Evolutionary conservation across 345 rosid genomes (phyloP).

Genomic region (Theobroma cacao): DNA sequence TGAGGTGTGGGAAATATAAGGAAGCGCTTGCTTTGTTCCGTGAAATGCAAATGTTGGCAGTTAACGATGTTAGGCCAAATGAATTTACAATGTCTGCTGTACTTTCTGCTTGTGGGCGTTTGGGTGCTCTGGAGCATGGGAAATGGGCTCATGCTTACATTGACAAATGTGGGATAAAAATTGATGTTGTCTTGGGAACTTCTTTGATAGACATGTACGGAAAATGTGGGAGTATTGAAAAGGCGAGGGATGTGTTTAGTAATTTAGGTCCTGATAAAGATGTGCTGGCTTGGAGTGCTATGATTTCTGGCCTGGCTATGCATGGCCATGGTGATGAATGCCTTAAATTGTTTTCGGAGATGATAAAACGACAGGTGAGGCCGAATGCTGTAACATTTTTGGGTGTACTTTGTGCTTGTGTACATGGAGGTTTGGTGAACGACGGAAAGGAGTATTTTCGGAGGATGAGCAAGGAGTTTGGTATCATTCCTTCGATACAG

Average conservation of each 20-base stretch:
- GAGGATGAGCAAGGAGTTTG: conserved; percentile 36
- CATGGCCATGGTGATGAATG: conserved; percentile 34
- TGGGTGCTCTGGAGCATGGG: conserved; percentile 51
- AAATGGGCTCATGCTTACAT: conserved; percentile 47
- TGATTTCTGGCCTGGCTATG: conserved; percentile 40
- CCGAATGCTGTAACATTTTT: conserved; percentile 25
- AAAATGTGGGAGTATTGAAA: conserved; percentile 53
- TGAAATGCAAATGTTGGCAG: conserved; percentile 38
- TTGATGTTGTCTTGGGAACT: conserved; percentile 51
- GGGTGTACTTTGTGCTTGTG: conserved; percentile 38
- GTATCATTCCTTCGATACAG: conserved; percentile 36
- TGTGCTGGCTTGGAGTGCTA: conserved; percentile 41
- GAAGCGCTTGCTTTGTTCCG: conserved; percentile 46
- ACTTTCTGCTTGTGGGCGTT: conserved; percentile 50
- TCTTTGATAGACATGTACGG: conserved; percentile 62
- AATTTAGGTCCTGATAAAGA: conserved; percentile 32
- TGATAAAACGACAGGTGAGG: conserved; percentile 15
- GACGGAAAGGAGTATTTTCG: conserved; percentile 37
- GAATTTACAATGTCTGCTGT: conserved; percentile 48
- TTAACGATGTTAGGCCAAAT: conserved; percentile 33
- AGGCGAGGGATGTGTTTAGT: conserved; percentile 36
- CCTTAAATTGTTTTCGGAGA: conserved; percentile 20
- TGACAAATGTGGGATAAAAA: conserved; percentile 31
- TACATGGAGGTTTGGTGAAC: conserved; percentile 41
- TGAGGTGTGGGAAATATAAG: conserved; percentile 40